Conservation (phyloP, 2,329 filamentous ascomycete species). For the Trichoderma sp. region DNA sequence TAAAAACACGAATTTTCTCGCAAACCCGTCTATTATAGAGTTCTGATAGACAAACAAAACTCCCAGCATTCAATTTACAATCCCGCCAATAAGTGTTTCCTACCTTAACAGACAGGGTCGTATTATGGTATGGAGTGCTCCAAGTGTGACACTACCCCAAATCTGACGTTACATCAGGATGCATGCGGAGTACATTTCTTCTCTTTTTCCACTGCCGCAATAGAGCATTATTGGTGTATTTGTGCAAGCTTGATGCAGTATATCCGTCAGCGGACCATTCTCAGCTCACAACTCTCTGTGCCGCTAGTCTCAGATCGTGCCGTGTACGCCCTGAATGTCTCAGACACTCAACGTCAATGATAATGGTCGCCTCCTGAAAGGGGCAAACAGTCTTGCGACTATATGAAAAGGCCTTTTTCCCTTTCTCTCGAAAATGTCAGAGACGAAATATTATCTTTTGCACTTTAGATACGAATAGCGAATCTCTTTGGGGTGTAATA, state of each 20-base stretch:
- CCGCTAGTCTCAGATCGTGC: background rate
- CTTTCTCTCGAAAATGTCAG: background rate
- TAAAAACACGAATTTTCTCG: background rate
- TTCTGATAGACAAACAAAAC: background rate
- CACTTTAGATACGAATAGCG: background rate
- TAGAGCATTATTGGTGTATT: background rate
- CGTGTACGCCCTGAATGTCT: background rate
- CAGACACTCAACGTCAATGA: background rate
- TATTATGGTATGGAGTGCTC: background rate
- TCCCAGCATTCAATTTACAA: background rate
- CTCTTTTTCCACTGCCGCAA: background rate
- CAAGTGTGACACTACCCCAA: background rate
- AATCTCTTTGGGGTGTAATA: background rate
- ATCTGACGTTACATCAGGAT: background rate
- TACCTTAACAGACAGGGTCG: background rate
- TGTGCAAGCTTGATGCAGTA: background rate
- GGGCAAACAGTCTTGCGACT: background rate
- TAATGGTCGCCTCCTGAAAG: background rate
- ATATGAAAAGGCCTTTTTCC: background rate
- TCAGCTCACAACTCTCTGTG: background rate
- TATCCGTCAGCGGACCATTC: background rate
- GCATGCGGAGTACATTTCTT: background rate
- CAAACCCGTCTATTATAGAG: background rate
- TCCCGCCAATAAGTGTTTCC: background rate
- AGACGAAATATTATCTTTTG: background rate